phyloP scores from a whole-genome alignment of 2,329 filamentous ascomycete species.

The Aspergillus ruber region DNA sequence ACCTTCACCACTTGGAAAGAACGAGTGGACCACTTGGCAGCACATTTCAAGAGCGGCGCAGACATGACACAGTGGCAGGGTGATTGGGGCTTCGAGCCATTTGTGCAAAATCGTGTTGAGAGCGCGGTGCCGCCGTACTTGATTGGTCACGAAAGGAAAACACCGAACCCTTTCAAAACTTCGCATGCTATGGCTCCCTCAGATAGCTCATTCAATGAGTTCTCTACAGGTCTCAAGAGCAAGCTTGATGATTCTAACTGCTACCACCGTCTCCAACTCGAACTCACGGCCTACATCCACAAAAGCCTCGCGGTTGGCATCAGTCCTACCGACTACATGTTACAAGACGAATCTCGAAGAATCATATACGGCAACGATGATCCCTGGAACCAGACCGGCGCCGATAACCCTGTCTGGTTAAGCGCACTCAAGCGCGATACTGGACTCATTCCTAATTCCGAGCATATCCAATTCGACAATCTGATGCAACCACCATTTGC shows the following conservation, averaged over 20 bases:
- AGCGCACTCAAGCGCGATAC: conserved; percentile 39
- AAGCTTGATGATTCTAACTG: conserved; percentile 33
- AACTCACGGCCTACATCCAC: conserved; percentile 35
- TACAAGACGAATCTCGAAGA: conserved; percentile 30
- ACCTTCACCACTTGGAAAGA: conserved; percentile 40
- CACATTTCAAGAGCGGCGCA: conserved; percentile 32
- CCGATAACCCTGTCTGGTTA: conserved; percentile 43
- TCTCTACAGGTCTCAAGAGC: background rate
- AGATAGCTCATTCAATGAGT: conserved; percentile 1
- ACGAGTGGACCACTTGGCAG: conserved; percentile 34
- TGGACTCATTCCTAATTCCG: conserved; percentile 30
- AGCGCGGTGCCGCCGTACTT: conserved; percentile 35
- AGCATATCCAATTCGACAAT: conserved; percentile 30
- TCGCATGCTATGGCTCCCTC: conserved; percentile 7
- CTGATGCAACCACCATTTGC: conserved; percentile 40
- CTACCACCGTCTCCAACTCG: conserved; percentile 34
- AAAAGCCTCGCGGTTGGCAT: conserved; percentile 26
- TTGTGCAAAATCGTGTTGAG: conserved; percentile 30
- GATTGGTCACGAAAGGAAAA: conserved; percentile 26
- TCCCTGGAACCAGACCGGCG: conserved; percentile 40
- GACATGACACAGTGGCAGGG: conserved; percentile 34
- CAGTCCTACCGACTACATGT: conserved; percentile 31
- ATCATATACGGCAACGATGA: conserved; percentile 30
- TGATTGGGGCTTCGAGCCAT: conserved; percentile 35
- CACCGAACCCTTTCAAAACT: conserved; percentile 28